A percentile compares a stretch with the other conserved stretches of the same genome.
Conservation (phyloP, 352 stramenopile genomes). For the Pelagophyceae sp. region DNA sequence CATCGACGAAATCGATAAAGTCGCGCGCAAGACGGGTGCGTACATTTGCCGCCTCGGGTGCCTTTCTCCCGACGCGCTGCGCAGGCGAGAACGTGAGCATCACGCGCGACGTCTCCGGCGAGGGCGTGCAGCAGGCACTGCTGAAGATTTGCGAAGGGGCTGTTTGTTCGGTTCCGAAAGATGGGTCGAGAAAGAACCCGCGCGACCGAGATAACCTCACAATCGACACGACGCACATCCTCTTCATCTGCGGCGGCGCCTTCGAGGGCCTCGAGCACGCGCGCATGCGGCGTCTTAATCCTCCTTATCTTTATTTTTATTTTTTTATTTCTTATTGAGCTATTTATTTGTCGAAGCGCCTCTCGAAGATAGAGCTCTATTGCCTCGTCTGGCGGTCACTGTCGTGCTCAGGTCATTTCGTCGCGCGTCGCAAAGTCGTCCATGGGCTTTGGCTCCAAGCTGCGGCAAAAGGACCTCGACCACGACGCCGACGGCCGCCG, state of each 20-base stretch:
- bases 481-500: no score
- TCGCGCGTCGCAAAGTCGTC: constrained; percentile 77
- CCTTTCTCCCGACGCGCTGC: no score
- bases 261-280: constrained; percentile 90
- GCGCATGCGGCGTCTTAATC: no score
- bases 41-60: no score
- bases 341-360: no score
- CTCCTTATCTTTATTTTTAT: no score
- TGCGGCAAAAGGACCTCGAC: constrained; percentile 37
- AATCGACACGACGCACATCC: constrained; percentile 97
- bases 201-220: constrained; percentile 83
- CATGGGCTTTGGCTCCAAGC: constrained; percentile 94
- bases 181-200: constrained; percentile 88
- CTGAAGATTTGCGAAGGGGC: constrained; percentile 98
- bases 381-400: no score
- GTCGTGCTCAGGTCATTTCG: constrained; percentile 84
- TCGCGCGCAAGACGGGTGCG: constrained; percentile 57
- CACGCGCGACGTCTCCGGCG: constrained; percentile 90
- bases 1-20: constrained; percentile 98
- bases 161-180: constrained; percentile 92
- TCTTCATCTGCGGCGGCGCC: constrained; percentile 95
- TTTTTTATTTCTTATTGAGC: no score
- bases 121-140: constrained; percentile 95
- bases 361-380: no score
- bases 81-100: constrained; percentile 70